Base-by-base conservation (phyloP, 2,329 filamentous ascomycete species). In the Ascosphaera aggregata region DNA sequence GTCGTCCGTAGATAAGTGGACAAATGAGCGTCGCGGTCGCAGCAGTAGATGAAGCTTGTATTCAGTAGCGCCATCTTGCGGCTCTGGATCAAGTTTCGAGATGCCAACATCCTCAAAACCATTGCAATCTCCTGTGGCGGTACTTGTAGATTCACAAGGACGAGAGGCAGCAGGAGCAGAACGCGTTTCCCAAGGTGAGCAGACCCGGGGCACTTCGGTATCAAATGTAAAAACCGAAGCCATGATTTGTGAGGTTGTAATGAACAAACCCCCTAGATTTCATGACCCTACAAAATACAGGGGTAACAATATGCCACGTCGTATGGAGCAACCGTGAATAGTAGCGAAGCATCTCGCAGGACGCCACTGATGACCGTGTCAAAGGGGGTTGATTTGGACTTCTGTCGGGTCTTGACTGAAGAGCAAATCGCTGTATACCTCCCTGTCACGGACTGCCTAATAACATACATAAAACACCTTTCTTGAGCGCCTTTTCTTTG, bases 201-300 rank as follows among this genome's bases (percentile, higher is more conserved):
- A 77, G 27, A 95, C 82, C 54, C 80, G 67, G 2, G 81, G 80
- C 36, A 84, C 81, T 46, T 93, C 78, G 2, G 81, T 75, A 44
- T 94, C 82, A 54, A 80, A 98, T 0, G 86, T 94, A 55, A 98
- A 98, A 47, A 98, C 81, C 9, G 86, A 94, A 42, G 89, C 86
- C 80, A 89, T 91, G 22, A 27, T 27, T 27, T n/a, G n/a, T n/a
- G n/a, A n/a, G n/a, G 34, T 32, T 17, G 9, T 3, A 9, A 18
- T 9, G 19, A 30, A 24, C 27, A 31, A 37, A 17, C 35, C 22
- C 36, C 17, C 5, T 15, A 5, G 17, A n/a, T n/a, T 35, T 7
- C n/a, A 5, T 18, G 34, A 35, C 34, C n/a, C n/a, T 7, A 35
- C 15, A n/a, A 35, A 7, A 18, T 18, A 8, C 17, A 15, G n/a